phyloP scores from a whole-genome alignment of 768 basidiomycete genomes.

The Rubroboletus satanas region DNA sequence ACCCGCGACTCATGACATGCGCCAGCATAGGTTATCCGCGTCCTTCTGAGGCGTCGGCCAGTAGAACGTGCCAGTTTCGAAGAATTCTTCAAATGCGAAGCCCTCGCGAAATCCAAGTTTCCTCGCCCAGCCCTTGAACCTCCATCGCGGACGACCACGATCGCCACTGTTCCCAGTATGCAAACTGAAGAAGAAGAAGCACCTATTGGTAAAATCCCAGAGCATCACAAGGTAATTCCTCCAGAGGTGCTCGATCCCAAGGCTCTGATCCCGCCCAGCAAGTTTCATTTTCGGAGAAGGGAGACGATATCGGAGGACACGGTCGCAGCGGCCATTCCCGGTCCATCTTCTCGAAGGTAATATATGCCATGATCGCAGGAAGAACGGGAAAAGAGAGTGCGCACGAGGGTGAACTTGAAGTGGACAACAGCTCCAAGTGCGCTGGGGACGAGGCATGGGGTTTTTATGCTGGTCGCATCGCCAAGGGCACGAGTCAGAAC shows the following conservation, averaged over 20 bases:
- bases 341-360: constrained; percentile 23
- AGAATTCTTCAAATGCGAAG: constrained; percentile 84
- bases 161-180: constrained; percentile 11
- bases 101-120: constrained; percentile 74
- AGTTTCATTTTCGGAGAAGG: constrained; percentile 62
- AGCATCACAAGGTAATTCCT: constrained; percentile 69
- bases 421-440: too few species aligned
- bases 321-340: background rate
- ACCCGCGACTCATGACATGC: too few species aligned
- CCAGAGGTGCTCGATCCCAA: constrained; percentile 78
- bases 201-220: constrained; percentile 50
- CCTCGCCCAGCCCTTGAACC: constrained; percentile 42
- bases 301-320: constrained; percentile 18
- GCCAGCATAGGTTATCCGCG: constrained; percentile 56
- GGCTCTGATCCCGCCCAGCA: constrained; percentile 79
- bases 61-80: constrained; percentile 84
- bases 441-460: too few species aligned
- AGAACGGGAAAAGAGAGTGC: too few species aligned
- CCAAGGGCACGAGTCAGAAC: too few species aligned
- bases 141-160: constrained; percentile 7
- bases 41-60: constrained; percentile 80
- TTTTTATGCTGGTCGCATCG: too few species aligned
- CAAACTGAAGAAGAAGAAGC: constrained; percentile 30
- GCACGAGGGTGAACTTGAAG: too few species aligned
- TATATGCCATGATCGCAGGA: too few species aligned